These are phyloP conservation scores for Ceratobasidium sp. DNA, from an alignment of 1,284 basidiomycete species.

Conservation along the genomic window DNA sequence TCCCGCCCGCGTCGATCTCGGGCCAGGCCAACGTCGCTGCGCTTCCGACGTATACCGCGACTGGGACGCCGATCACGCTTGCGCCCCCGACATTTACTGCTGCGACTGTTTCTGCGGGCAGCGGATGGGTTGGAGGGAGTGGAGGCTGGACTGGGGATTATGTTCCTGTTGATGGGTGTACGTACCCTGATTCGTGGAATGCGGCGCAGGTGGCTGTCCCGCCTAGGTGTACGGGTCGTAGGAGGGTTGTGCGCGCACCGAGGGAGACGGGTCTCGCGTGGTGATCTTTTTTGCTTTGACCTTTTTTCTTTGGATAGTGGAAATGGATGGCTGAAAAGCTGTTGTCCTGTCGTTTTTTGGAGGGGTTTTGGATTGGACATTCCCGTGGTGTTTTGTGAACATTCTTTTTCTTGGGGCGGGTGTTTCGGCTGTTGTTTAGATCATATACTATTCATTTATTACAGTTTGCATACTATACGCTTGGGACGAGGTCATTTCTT, in stretches of 20 bases:
- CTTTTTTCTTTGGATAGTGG: background rate
- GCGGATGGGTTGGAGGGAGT: constrained; percentile 73
- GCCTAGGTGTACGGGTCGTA: constrained; percentile 47
- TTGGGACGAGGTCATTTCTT: background rate
- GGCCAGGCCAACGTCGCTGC: constrained; percentile 53
- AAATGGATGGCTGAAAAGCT: background rate
- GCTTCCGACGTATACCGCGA: constrained; percentile 63
- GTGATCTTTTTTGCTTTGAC: background rate
- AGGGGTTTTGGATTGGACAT: background rate
- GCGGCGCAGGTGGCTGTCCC: constrained; percentile 63
- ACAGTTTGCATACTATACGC: background rate
- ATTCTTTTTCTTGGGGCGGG: constrained; percentile 10
- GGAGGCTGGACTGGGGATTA: constrained; percentile 74
- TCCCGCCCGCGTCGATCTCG: constrained; percentile 26
- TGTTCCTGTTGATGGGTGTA: constrained; percentile 69
- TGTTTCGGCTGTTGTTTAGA: constrained; percentile 19
- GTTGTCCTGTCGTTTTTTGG: constrained; percentile 21
- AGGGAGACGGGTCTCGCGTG: constrained; percentile 11
- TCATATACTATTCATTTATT: constrained; percentile 9
- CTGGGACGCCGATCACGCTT: constrained; percentile 54
- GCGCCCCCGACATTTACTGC: constrained; percentile 52
- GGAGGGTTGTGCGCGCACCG: background rate
- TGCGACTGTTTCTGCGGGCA: constrained; percentile 59
- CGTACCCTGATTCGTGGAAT: constrained; percentile 72
- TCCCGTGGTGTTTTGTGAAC: background rate